Evolutionary conservation across 768 basidiomycete genomes (phyloP).

Genomic region (Lentinula aciculospora): DNA sequence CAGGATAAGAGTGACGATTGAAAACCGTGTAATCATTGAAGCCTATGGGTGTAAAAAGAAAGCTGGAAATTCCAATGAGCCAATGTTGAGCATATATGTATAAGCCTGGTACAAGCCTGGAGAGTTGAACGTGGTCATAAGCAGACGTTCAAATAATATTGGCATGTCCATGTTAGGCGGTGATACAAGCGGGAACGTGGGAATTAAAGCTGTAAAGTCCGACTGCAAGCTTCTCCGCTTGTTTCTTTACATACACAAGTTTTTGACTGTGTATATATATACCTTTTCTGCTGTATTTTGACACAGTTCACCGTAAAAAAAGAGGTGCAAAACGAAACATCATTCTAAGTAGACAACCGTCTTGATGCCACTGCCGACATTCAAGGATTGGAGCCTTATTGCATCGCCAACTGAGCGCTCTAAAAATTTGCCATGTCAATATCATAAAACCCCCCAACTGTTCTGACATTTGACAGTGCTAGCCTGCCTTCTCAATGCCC

Average conservation of each 20-base stretch:
- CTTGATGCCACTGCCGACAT: background rate
- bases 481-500: background rate
- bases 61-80: background rate
- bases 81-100: background rate
- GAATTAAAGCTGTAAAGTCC: background rate
- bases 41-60: background rate
- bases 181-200: background rate
- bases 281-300: too few relatives aligned
- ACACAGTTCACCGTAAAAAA: too few relatives aligned
- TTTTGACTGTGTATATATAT: too few relatives aligned
- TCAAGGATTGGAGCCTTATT: background rate
- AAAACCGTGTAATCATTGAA: constrained; percentile 36
- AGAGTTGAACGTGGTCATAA: background rate
- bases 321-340: background rate
- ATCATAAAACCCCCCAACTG: background rate
- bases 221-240: background rate
- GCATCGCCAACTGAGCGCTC: background rate
- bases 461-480: background rate
- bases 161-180: background rate
- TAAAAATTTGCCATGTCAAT: background rate
- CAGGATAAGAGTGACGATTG: constrained; percentile 45
- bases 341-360: too few relatives aligned
- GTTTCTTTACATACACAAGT: too few relatives aligned
- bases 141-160: background rate
- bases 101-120: background rate